Conservation (phyloP, 352 stramenopile species). For the Phytophthora tubulina region DNA sequence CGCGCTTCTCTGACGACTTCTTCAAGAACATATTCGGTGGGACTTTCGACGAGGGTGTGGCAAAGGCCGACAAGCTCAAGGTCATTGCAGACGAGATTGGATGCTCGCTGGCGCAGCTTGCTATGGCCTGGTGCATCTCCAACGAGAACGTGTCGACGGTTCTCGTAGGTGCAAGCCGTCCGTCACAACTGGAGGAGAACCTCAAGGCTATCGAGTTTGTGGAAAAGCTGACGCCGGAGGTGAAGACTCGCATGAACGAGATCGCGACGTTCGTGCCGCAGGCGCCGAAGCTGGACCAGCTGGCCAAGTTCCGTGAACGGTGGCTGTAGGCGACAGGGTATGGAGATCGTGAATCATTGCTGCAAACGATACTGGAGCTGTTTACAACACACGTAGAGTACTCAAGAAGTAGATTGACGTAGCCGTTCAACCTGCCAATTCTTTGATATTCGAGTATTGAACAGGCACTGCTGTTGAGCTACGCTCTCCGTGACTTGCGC, state of each 20-base stretch:
- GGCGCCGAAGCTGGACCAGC: slow-evolving; percentile 12
- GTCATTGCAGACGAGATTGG: slow-evolving; percentile 48
- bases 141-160: slow-evolving; percentile 65
- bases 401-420: no score
- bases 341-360: no score
- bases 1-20: slow-evolving; percentile 38
- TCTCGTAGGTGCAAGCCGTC: slow-evolving; percentile 53
- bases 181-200: slow-evolving; percentile 35
- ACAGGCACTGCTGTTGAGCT: no score
- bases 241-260: slow-evolving; percentile 63
- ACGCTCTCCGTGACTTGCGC: no score
- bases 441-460: no score
- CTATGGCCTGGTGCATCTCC: slow-evolving; percentile 57
- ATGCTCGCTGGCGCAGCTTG: slow-evolving; percentile 29
- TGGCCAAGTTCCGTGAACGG: slow-evolving; percentile 17
- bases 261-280: slow-evolving; percentile 40
- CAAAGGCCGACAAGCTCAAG: slow-evolving; percentile 55
- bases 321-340: slow-evolving; percentile 15
- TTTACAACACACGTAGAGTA: no score
- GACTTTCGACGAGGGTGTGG: slow-evolving; percentile 48
- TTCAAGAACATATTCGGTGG: slow-evolving; percentile 21
- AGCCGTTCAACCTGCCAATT: no score
- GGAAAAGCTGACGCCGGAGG: slow-evolving; percentile 56
- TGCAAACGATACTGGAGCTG: no score
- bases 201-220: slow-evolving; percentile 49